Conservation (phyloP, 306 rosid genomes). For the Vigna radiata region DNA sequence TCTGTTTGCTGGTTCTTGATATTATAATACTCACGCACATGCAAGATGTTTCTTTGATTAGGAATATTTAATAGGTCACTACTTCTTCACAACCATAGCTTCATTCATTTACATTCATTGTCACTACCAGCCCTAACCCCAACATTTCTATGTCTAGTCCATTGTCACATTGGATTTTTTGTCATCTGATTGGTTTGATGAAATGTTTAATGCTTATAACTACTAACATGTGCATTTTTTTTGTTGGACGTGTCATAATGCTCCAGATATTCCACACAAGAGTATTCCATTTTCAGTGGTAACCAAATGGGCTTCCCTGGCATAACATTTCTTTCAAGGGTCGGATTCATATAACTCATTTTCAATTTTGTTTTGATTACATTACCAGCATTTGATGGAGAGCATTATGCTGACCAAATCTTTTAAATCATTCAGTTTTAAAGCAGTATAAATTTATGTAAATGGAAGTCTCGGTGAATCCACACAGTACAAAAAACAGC, state of each 20-base stretch:
- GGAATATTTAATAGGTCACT: conserved; percentile 9
- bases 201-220: neutral
- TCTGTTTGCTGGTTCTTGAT: conserved; percentile 25
- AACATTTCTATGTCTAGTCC: neutral
- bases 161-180: neutral
- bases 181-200: neutral
- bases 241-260: neutral
- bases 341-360: too few species aligned
- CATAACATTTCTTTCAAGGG: too few species aligned
- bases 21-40: too few species aligned
- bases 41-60: neutral
- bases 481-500: neutral
- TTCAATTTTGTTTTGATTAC: conserved; percentile 7
- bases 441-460: neutral
- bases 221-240: neutral
- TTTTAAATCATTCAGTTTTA: neutral
- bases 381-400: neutral
- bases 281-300: neutral
- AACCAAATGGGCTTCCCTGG: too few species aligned
- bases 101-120: neutral
- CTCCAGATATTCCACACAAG: neutral
- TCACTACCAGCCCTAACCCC: neutral
- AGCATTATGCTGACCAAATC: neutral
- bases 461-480: neutral
- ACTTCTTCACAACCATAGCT: neutral